Percentiles rank a stretch among this genome's conserved stretches.
Evolutionary conservation across 441 rosid species (phyloP).

Genomic region (Gossypium schwendimanii): DNA sequence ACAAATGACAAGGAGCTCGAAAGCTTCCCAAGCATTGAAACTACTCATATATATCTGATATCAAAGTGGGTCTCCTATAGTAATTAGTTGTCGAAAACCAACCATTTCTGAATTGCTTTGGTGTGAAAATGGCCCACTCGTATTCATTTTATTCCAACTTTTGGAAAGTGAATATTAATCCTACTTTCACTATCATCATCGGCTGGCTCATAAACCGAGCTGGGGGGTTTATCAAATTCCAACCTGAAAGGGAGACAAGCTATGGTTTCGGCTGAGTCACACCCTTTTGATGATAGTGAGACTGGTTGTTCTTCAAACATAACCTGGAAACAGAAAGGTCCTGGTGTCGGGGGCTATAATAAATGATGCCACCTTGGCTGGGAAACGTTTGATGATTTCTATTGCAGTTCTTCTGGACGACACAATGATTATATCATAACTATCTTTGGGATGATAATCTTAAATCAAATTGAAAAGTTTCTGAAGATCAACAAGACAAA

Average conservation of each 20-base stretch:
- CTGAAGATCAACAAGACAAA: not conserved
- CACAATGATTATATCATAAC: not conserved
- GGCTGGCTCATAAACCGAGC: conserved; percentile 1
- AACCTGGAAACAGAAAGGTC: not conserved
- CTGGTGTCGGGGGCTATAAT: not conserved
- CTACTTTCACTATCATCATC: not conserved
- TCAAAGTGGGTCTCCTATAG: not conserved
- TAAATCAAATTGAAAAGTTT: not conserved
- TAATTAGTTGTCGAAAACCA: conserved; percentile 1
- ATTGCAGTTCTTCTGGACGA: not conserved
- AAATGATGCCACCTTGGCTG: not conserved
- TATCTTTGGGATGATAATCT: not conserved
- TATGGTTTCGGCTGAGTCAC: not conserved
- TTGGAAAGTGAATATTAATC: not conserved
- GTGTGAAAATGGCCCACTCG: conserved; percentile 14
- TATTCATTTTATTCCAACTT: conserved; percentile 3
- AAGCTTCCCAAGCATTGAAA: not conserved
- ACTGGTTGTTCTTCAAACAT: not conserved
- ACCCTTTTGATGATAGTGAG: not conserved
- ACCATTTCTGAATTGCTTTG: conserved; percentile 5
- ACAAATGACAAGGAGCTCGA: not conserved
- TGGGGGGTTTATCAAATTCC: not conserved
- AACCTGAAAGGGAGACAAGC: not conserved
- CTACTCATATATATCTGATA: not conserved
- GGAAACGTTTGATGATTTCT: not conserved